These are phyloP conservation scores for Parmelia sp. DNA, from an alignment of 495 filamentous ascomycete genomes.

Conservation along the genomic window DNA sequence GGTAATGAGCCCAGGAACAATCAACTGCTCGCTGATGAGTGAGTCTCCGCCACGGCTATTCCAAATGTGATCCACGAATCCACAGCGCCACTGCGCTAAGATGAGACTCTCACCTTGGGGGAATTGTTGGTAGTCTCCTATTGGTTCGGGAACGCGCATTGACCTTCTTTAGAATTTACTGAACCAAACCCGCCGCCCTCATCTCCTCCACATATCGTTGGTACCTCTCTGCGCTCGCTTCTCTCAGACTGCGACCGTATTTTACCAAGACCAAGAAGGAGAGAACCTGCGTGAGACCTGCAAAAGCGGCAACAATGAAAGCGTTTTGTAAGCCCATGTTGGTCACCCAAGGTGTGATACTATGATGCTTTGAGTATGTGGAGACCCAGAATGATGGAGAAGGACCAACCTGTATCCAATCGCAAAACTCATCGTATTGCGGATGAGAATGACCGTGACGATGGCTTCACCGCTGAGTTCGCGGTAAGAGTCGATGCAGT, in stretches of 20 bases:
- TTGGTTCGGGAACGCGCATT: no score
- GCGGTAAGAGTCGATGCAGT: slow-evolving; percentile 58
- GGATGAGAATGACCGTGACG: slow-evolving; percentile 56
- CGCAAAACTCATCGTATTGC: slow-evolving; percentile 62
- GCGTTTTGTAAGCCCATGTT: slow-evolving; percentile 57
- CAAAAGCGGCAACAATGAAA: slow-evolving; percentile 57
- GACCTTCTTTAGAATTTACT: no score
- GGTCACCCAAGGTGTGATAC: slow-evolving; percentile 59
- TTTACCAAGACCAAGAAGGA: slow-evolving; percentile 52
- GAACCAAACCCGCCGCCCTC: slow-evolving; percentile 34
- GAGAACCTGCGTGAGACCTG: slow-evolving; percentile 47
- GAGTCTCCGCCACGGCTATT: no score
- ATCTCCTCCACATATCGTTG: slow-evolving; percentile 37
- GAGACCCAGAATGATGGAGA: slow-evolving; percentile 20
- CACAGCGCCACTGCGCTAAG: no score
- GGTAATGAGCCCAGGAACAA: no score
- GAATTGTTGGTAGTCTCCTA: no score
- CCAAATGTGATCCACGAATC: no score
- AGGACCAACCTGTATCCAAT: slow-evolving; percentile 46
- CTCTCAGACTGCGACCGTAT: slow-evolving; percentile 43
- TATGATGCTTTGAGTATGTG: no score
- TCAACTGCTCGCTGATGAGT: no score
- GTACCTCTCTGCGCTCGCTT: slow-evolving; percentile 36
- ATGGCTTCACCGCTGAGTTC: slow-evolving; percentile 58
- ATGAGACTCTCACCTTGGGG: no score